Conservation (phyloP, 495 filamentous ascomycete species). For the Paragyromitra xinjiangensis region DNA sequence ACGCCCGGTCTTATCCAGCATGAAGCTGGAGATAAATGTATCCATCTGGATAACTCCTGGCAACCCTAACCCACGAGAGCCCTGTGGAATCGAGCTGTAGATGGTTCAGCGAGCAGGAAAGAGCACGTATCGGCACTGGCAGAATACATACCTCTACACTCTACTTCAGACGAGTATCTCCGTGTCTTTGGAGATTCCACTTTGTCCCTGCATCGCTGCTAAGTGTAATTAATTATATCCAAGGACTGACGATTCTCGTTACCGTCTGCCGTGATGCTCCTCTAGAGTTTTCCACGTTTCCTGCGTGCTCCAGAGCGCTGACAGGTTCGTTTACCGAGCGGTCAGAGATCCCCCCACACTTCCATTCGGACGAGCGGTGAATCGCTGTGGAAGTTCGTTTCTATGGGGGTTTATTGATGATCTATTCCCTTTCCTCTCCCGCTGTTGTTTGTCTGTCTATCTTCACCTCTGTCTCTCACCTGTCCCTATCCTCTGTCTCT, state of each 20-base stretch:
- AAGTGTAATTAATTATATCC: too few species aligned
- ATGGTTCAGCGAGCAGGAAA: not conserved
- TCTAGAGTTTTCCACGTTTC: not conserved
- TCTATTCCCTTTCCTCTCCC: not conserved
- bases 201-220: too few species aligned
- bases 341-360: not conserved
- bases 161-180: not conserved
- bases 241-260: not conserved
- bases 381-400: not conserved
- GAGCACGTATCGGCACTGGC: not conserved
- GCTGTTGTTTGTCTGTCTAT: too few species aligned
- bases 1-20: not conserved
- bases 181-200: too few species aligned
- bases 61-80: too few species aligned
- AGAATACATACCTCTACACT: not conserved
- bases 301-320: not conserved
- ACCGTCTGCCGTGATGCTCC: not conserved
- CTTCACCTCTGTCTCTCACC: too few species aligned
- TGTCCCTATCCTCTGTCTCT: too few species aligned
- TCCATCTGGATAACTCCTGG: too few species aligned
- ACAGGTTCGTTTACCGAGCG: conserved; percentile 14
- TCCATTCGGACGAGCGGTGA: too few species aligned
- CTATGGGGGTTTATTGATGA: not conserved
- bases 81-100: too few species aligned
- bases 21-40: too few species aligned